A percentile compares a stretch with the other conserved stretches of the same genome.
Evolutionary conservation across 805 yeast genomes (phyloP).

Genomic region (Kazachstania viticola): DNA sequence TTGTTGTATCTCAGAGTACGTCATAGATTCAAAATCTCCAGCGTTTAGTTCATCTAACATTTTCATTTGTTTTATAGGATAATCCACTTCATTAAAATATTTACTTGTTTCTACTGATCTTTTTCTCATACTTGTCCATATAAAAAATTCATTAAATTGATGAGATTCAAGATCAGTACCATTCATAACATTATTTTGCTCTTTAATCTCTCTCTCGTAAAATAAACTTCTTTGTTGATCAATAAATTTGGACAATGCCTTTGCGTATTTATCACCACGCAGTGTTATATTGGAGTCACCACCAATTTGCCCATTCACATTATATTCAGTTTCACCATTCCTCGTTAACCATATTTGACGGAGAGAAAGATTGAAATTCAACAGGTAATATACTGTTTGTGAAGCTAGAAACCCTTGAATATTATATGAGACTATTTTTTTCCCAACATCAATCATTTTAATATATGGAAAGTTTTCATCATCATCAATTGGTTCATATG

Average conservation of each 20-base stretch:
- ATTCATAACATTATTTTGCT: conserved; percentile 27
- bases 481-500: conserved; percentile 83
- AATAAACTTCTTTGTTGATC: conserved; percentile 59
- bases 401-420: conserved; percentile 83
- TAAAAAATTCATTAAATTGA: conserved; percentile 50
- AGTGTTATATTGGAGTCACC: conserved; percentile 78
- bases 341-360: conserved; percentile 92
- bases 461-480: conserved; percentile 69
- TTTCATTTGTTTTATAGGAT: conserved; percentile 75
- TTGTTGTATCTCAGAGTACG: conserved; percentile 73
- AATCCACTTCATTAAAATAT: conserved; percentile 60
- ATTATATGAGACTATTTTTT: conserved; percentile 84
- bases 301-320: conserved; percentile 76
- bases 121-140: conserved; percentile 83
- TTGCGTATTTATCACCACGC: conserved; percentile 67
- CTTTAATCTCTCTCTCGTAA: conserved; percentile 3
- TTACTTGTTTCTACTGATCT: conserved; percentile 72
- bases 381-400: conserved; percentile 80
- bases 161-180: conserved; percentile 4
- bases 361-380: conserved; percentile 79
- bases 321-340: conserved; percentile 87
- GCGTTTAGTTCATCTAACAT: conserved; percentile 92
- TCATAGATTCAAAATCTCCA: conserved; percentile 86
- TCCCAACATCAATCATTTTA: conserved; percentile 93
- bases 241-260: conserved; percentile 65